A percentile compares a stretch with the other conserved stretches of the same genome.
phyloP scores from a whole-genome alignment of 352 stramenopile species.

The Pythium oligandrum region DNA sequence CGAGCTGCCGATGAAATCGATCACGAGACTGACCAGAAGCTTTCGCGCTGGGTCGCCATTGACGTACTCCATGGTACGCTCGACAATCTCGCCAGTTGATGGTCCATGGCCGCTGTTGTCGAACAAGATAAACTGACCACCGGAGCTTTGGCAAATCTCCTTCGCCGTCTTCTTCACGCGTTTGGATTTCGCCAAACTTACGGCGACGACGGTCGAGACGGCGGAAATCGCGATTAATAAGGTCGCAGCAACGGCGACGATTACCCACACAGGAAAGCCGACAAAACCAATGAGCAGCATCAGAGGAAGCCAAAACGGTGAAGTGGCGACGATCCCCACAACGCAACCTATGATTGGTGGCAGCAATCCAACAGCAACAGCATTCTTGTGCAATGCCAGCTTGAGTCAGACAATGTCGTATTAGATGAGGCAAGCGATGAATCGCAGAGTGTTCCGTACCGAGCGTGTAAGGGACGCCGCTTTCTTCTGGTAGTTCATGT shows the following conservation, averaged over 20 bases:
- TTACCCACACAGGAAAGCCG: slow-evolving; percentile 57
- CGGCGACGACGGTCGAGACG: slow-evolving; percentile 41
- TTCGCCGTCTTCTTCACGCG: slow-evolving; percentile 35
- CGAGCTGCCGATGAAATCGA: slow-evolving; percentile 88
- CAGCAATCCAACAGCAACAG: slow-evolving; percentile 41
- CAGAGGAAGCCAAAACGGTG: slow-evolving; percentile 55
- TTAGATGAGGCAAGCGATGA: background rate
- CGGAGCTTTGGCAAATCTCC: slow-evolving; percentile 40
- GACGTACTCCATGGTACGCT: slow-evolving; percentile 35
- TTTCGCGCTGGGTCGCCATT: slow-evolving; percentile 53
- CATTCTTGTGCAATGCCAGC: slow-evolving; percentile 61
- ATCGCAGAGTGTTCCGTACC: background rate
- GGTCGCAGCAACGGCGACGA: slow-evolving; percentile 35
- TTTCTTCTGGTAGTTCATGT: background rate
- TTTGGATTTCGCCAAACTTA: slow-evolving; percentile 47
- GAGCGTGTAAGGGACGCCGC: background rate
- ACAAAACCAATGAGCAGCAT: slow-evolving; percentile 49
- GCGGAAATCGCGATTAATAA: slow-evolving; percentile 40
- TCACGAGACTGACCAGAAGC: slow-evolving; percentile 65
- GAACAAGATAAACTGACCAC: slow-evolving; percentile 64
- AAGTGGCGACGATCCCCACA: slow-evolving; percentile 35
- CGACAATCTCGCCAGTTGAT: slow-evolving; percentile 24
- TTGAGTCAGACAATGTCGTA: slow-evolving; percentile 3
- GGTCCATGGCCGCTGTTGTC: slow-evolving; percentile 32
- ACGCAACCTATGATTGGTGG: slow-evolving; percentile 39